Base-by-base conservation (phyloP, 2,329 filamentous ascomycete genomes). In the Verticillium dahliae region DNA sequence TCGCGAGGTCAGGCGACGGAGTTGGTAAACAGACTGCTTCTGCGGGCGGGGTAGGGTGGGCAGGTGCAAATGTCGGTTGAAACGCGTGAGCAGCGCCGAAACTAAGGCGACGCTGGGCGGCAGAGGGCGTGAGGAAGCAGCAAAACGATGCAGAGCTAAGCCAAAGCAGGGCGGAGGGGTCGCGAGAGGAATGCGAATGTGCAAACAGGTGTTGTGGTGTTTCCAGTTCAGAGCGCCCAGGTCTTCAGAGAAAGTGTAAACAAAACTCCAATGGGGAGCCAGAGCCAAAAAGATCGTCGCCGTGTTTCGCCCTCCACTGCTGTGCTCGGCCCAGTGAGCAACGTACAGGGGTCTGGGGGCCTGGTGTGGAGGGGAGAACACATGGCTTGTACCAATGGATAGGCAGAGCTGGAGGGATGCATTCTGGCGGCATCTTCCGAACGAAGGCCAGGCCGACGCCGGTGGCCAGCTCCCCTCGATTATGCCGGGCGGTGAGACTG, bases 1-100 rank as follows among this genome's bases (percentile, higher is more conserved):
- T 27, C 60, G 35, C 57, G 54, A 60, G 54, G 63, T 62, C 60
- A 60, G 61, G 60, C 63, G 63, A 64, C 60, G 14, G 45, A 31
- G 45, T 52, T 38, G 57, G 38, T 58, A 58, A 58, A 58, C 57
- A 58, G 45, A 52, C 45, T 52, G 9, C n/a, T 18, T 22, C 9
- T 52, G 22, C 22, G 56, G 57, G 57, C 57, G 57, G 57, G 57
- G 57, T 58, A 58, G 57, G 39, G 35, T 39, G 57, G 57, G 57
- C 57, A 58, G 57, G 57, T 27, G 45, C 57, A 27, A 58, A 33
- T 22, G 57, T 31, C n/a, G 38, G 38, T 37, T 58, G 57, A 58
- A 58, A 58, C 39, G 45, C 45, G 10, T n/a, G n/a, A 18, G 18
- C 22, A 18, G 22, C 18, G 11, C 45, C 45, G 45, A 52, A 27